These are phyloP conservation scores for Hansfordia pulvinata DNA, from an alignment of 2,329 filamentous ascomycete genomes.

Conservation along the genomic window DNA sequence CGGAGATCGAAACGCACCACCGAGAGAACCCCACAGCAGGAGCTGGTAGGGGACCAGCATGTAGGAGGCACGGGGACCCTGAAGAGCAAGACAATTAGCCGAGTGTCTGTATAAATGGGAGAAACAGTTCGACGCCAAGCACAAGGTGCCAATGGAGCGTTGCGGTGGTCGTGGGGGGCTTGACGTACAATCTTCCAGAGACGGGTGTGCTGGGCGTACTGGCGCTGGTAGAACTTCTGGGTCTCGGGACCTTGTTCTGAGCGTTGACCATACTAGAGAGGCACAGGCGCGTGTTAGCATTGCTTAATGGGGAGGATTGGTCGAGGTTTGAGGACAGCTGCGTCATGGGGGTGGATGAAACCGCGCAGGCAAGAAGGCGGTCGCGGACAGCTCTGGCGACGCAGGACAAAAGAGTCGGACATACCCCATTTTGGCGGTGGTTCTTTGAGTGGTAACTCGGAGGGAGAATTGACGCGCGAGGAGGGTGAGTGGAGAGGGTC, in stretches of 20 bases:
- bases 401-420: slow-evolving; percentile 4
- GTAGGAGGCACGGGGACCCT: slow-evolving; percentile 52
- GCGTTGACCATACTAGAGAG: slow-evolving; percentile 49
- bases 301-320: too few species aligned
- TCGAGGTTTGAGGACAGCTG: too few species aligned
- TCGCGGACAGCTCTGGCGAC: background rate
- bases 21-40: slow-evolving; percentile 47
- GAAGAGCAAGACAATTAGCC: slow-evolving; percentile 11
- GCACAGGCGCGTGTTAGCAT: too few species aligned
- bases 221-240: slow-evolving; percentile 63
- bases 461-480: too few species aligned
- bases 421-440: slow-evolving; percentile 16
- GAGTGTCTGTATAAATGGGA: too few species aligned
- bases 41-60: slow-evolving; percentile 57
- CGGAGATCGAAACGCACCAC: slow-evolving; percentile 32
- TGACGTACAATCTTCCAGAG: slow-evolving; percentile 65
- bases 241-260: slow-evolving; percentile 64
- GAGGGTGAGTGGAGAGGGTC: slow-evolving; percentile 6
- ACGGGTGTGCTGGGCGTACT: slow-evolving; percentile 54
- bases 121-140: too few species aligned
- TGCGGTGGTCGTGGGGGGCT: slow-evolving; percentile 3
- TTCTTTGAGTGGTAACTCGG: too few species aligned
- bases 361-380: too few species aligned
- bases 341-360: too few species aligned
- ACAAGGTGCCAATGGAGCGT: slow-evolving; percentile 1